Conservation (phyloP, 2,329 filamentous ascomycete species). For the Aspergillus flavus region DNA sequence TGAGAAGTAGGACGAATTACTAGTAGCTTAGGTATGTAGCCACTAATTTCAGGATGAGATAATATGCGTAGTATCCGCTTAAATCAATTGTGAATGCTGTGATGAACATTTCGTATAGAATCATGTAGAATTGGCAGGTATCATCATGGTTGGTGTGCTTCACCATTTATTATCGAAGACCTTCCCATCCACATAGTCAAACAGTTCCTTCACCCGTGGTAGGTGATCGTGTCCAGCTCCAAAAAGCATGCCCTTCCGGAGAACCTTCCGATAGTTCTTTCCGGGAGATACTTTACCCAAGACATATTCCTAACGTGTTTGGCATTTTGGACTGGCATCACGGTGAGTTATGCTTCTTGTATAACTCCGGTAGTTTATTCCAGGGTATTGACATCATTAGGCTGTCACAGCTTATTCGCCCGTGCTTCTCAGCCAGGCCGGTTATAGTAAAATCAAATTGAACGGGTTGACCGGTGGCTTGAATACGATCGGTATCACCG, state of each 20-base stretch:
- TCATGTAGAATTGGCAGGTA: not conserved
- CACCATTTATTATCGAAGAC: conserved; percentile 53
- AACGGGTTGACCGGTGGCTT: conserved; percentile 54
- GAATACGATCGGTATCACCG: conserved; percentile 56
- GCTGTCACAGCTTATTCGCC: conserved; percentile 43
- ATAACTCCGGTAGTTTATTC: conserved; percentile 31
- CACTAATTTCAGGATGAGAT: not conserved
- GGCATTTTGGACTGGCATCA: conserved; percentile 50
- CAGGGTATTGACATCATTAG: conserved; percentile 25
- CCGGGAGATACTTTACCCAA: conserved; percentile 60
- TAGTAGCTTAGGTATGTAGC: not conserved
- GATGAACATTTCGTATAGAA: not conserved
- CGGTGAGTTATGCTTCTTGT: conserved; percentile 35
- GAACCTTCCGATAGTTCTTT: conserved; percentile 56
- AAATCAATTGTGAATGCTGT: not conserved
- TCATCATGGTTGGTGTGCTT: not conserved
- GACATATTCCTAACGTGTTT: conserved; percentile 55
- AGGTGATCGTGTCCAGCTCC: conserved; percentile 49
- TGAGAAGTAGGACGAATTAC: not conserved
- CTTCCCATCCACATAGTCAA: conserved; percentile 54
- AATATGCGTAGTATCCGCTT: not conserved
- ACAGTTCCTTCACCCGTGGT: conserved; percentile 52
- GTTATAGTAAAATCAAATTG: conserved; percentile 41
- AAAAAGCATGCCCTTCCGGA: conserved; percentile 57
- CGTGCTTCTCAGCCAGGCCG: conserved; percentile 31